Evolutionary conservation across 208 protist species (phyloP).

Genomic region (Trypanosomatidae sp.): DNA sequence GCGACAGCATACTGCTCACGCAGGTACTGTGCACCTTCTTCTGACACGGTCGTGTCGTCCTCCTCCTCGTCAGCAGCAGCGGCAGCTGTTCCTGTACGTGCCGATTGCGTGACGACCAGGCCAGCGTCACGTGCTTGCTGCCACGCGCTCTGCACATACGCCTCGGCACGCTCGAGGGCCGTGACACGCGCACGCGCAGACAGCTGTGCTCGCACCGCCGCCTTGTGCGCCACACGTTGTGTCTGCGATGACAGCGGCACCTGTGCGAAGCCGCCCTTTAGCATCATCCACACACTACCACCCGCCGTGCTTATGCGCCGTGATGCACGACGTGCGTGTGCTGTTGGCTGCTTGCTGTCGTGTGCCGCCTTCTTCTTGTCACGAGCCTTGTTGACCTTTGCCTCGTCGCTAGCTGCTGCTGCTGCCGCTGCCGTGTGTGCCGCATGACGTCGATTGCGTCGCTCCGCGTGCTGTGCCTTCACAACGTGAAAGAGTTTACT

Average conservation of each 20-base stretch:
- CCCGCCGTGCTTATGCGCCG: constrained; percentile 14
- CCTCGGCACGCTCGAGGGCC: constrained; percentile 36
- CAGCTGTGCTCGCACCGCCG: constrained; percentile 16
- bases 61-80: constrained; percentile 1
- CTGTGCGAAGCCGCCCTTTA: constrained; percentile 64
- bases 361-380: constrained; percentile 2
- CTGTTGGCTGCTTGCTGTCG: not conserved
- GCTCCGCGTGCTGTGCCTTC: constrained; percentile 39
- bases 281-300: constrained; percentile 60
- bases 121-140: constrained; percentile 34
- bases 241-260: not conserved
- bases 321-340: constrained; percentile 8
- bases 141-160: constrained; percentile 61
- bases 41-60: constrained; percentile 9
- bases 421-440: not conserved
- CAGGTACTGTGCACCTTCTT: constrained; percentile 51
- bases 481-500: constrained; percentile 48
- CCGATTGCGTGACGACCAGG: constrained; percentile 9
- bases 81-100: constrained; percentile 4
- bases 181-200: constrained; percentile 24
- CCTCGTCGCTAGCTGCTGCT: not conserved
- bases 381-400: not conserved
- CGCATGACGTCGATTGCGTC: constrained; percentile 6
- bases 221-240: not conserved
- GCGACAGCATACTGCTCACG: constrained; percentile 62